Conservation (phyloP, 2,329 filamentous ascomycete genomes). For the Penicillium sp. region DNA sequence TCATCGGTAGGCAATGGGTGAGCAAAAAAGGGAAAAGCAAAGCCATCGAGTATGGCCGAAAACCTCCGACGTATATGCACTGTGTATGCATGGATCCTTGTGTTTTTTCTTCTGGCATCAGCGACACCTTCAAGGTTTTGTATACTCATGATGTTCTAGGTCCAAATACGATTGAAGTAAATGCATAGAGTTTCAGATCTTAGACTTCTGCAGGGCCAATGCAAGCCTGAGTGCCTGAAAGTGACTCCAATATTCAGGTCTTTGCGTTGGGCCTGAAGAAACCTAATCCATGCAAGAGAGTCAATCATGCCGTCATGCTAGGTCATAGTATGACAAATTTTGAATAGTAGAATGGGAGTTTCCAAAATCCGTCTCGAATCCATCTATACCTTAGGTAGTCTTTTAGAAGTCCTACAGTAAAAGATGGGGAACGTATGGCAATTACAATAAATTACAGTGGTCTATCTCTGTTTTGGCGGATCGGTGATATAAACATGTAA, state of each 20-base stretch:
- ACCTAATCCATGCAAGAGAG: neutral
- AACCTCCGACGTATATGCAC: neutral
- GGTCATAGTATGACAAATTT: neutral
- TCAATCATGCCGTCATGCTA: neutral
- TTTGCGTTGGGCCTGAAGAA: constrained; percentile 4
- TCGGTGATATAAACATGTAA: neutral
- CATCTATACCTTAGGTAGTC: neutral
- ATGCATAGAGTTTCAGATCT: neutral
- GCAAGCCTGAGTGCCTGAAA: constrained; percentile 20
- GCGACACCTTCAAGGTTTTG: neutral
- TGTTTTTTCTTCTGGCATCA: neutral
- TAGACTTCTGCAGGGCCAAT: neutral
- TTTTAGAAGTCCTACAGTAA: too few species aligned
- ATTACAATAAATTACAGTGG: neutral
- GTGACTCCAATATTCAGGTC: neutral
- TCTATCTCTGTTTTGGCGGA: neutral
- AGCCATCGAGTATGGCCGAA: neutral
- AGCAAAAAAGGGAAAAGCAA: neutral
- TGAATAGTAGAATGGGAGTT: neutral
- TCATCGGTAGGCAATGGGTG: neutral
- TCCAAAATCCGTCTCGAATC: neutral
- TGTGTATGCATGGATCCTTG: neutral
- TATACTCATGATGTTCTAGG: neutral
- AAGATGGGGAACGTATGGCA: neutral
- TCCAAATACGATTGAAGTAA: neutral